Evolutionary conservation across 2,329 filamentous ascomycete genomes (phyloP).

Genomic region (Ascochyta lentis): DNA sequence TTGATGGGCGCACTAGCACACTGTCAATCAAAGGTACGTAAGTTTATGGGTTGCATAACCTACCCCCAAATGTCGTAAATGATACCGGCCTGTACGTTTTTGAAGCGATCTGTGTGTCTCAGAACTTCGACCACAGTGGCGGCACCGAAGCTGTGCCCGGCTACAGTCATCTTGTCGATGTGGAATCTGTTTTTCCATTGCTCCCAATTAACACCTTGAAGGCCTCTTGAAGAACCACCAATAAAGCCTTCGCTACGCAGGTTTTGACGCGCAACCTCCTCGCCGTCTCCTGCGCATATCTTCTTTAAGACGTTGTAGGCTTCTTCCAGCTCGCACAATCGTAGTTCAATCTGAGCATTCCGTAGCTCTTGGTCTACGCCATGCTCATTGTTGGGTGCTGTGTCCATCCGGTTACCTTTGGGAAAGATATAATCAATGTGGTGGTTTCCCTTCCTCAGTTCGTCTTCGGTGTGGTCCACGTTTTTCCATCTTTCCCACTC

Average conservation of each 20-base stretch:
- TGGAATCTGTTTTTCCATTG: constrained; percentile 65
- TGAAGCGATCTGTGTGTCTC: constrained; percentile 60
- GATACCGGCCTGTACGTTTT: constrained; percentile 68
- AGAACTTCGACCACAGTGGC: constrained; percentile 68
- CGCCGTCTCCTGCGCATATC: constrained; percentile 63
- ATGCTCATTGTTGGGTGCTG: constrained; percentile 61
- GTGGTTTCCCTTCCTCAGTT: constrained; percentile 53
- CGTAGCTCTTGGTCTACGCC: constrained; percentile 68
- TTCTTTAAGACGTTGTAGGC: constrained; percentile 63
- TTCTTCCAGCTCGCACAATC: constrained; percentile 70
- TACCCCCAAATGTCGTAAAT: constrained; percentile 70
- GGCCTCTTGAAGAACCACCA: constrained; percentile 65
- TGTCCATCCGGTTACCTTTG: constrained; percentile 57
- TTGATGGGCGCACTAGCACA: constrained; percentile 54
- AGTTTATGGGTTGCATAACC: not conserved
- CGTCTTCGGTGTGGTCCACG: constrained; percentile 49
- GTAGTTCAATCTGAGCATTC: constrained; percentile 66
- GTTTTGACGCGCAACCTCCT: constrained; percentile 59
- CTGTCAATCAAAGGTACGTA: constrained; percentile 12
- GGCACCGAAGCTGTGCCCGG: constrained; percentile 72
- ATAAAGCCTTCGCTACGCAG: constrained; percentile 64
- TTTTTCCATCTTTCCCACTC: constrained; percentile 36
- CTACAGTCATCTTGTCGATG: constrained; percentile 64
- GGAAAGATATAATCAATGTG: constrained; percentile 69
- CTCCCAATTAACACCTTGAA: constrained; percentile 63